These are phyloP conservation scores for Hirsutella thompsonii DNA, from an alignment of 2,329 filamentous ascomycete genomes.

Conservation along the genomic window DNA sequence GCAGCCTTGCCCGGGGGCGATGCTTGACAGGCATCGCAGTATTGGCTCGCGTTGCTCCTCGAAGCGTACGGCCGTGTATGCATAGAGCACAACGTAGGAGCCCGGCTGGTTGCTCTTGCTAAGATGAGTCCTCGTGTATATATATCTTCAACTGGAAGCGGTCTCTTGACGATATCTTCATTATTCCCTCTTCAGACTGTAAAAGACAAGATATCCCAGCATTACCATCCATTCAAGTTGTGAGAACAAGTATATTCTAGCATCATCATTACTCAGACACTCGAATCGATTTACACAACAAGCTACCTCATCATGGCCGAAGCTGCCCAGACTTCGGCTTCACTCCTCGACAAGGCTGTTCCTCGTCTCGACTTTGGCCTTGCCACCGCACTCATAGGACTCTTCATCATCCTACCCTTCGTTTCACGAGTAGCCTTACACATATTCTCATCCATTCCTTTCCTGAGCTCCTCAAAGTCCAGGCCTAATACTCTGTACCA, in stretches of 20 bases:
- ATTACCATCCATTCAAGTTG: no score
- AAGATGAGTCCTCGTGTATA: not conserved
- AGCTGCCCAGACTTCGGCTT: not conserved
- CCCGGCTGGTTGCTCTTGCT: not conserved
- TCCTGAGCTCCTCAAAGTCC: not conserved
- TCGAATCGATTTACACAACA: no score
- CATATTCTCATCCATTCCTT: not conserved
- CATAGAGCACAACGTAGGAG: not conserved
- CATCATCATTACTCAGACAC: no score
- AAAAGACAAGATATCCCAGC: no score
- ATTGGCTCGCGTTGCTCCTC: not conserved
- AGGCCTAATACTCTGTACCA: constrained; percentile 6
- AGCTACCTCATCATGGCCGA: not conserved
- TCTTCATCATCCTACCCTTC: not conserved
- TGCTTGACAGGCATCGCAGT: not conserved
- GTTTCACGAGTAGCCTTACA: not conserved
- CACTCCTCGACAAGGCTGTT: not conserved
- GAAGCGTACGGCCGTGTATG: not conserved
- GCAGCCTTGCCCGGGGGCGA: constrained; percentile 1
- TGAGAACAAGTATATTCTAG: no score
- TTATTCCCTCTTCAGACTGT: no score
- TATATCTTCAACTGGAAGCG: not conserved
- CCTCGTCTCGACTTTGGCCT: constrained; percentile 1
- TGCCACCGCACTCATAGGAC: not conserved
- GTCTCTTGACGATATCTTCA: no score